These are phyloP conservation scores for Trichoderma brevicompactum DNA, from an alignment of 2,329 filamentous ascomycete species.

Conservation along the genomic window DNA sequence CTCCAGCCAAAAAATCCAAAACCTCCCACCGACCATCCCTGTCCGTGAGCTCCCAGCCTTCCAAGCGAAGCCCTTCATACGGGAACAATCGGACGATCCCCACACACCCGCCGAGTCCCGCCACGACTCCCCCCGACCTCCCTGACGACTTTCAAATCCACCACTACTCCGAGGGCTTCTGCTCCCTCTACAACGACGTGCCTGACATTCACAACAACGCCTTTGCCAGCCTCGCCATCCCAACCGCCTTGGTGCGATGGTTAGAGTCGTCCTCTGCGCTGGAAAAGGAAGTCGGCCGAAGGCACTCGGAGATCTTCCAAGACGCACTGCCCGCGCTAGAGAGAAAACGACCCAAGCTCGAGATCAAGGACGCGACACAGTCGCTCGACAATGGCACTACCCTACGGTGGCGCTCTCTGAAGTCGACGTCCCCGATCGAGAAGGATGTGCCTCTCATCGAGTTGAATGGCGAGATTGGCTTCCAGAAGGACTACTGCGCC, in stretches of 20 bases:
- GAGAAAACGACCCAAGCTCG: slow-evolving; percentile 48
- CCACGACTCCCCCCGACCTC: slow-evolving; percentile 71
- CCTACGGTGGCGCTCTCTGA: slow-evolving; percentile 72
- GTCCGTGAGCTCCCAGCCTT: slow-evolving; percentile 71
- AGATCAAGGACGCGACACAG: slow-evolving; percentile 54
- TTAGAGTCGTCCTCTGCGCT: slow-evolving; percentile 73
- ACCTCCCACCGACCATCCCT: slow-evolving; percentile 78
- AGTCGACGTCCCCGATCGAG: slow-evolving; percentile 54
- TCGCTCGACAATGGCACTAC: slow-evolving; percentile 41
- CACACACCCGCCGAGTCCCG: slow-evolving; percentile 71
- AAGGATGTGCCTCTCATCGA: slow-evolving; percentile 67
- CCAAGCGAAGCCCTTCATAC: slow-evolving; percentile 67
- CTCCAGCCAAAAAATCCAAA: slow-evolving; percentile 78
- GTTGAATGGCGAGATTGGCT: slow-evolving; percentile 76
- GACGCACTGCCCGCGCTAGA: slow-evolving; percentile 51
- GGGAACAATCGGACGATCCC: slow-evolving; percentile 62
- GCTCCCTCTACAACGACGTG: slow-evolving; percentile 70
- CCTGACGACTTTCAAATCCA: slow-evolving; percentile 67
- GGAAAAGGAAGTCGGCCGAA: slow-evolving; percentile 67
- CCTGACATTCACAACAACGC: slow-evolving; percentile 72
- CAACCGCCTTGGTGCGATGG: slow-evolving; percentile 78
- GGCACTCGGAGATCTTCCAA: slow-evolving; percentile 71
- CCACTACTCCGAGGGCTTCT: slow-evolving; percentile 75
- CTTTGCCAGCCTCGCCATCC: slow-evolving; percentile 75
- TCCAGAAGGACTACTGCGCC: slow-evolving; percentile 72